Percentiles rank a stretch among this genome's conserved stretches.
phyloP scores from a whole-genome alignment of 495 filamentous ascomycete species.

The Umbilicaria muhlenbergii region DNA sequence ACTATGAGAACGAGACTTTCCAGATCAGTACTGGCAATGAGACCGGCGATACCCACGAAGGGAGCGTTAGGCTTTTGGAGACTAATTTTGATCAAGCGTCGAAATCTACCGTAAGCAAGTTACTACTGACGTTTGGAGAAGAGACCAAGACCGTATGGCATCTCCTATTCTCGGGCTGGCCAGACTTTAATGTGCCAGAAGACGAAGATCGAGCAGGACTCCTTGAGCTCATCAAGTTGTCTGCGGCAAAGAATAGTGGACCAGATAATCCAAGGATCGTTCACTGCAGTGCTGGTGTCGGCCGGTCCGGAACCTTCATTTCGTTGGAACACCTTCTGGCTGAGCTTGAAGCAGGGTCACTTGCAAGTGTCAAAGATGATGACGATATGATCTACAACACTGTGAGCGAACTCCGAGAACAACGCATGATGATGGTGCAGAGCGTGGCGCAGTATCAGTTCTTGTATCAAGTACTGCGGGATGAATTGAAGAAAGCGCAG shows the following conservation, averaged over 20 bases:
- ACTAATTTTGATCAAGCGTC: constrained; percentile 29
- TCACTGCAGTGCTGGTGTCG: constrained; percentile 90
- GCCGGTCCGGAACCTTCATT: constrained; percentile 89
- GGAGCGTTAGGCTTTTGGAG: constrained; percentile 33
- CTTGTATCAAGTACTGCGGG: constrained; percentile 73
- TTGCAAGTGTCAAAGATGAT: constrained; percentile 31
- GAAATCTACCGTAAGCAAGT: constrained; percentile 38
- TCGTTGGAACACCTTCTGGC: constrained; percentile 77
- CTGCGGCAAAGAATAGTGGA: constrained; percentile 49
- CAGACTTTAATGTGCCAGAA: constrained; percentile 80
- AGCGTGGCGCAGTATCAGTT: constrained; percentile 74
- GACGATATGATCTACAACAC: constrained; percentile 52
- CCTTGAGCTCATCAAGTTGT: constrained; percentile 61
- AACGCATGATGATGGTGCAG: constrained; percentile 95
- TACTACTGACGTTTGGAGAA: constrained; percentile 37
- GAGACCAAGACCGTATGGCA: constrained; percentile 68
- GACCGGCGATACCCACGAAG: constrained; percentile 20
- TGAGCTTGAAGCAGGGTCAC: constrained; percentile 60
- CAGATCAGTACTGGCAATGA: constrained; percentile 31
- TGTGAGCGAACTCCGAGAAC: constrained; percentile 71
- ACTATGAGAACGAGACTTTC: constrained; percentile 27
- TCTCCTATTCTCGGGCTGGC: constrained; percentile 84
- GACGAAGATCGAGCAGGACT: constrained; percentile 64
- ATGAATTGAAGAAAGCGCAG: constrained; percentile 34
- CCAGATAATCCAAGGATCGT: constrained; percentile 65